A percentile compares a stretch with the other conserved stretches of the same genome.
phyloP scores from a whole-genome alignment of 805 yeast genomes.

The Ogataea angusta region DNA sequence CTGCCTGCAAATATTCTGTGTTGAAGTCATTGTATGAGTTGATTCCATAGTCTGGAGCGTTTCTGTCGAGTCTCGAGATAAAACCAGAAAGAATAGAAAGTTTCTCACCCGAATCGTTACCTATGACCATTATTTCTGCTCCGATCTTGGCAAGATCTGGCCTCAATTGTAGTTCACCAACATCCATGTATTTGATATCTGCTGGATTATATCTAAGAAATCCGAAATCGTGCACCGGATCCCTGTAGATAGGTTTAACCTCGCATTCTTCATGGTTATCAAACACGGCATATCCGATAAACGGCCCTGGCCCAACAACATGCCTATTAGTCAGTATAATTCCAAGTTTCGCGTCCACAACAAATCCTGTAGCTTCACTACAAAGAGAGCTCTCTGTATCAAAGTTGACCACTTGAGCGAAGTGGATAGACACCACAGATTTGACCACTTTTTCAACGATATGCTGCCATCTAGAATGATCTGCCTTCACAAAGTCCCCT shows the following conservation, averaged over 20 bases:
- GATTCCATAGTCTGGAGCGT: constrained; percentile 91
- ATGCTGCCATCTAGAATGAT: constrained; percentile 62
- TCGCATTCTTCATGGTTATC: constrained; percentile 93
- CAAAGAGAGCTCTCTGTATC: constrained; percentile 81
- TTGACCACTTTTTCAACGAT: constrained; percentile 80
- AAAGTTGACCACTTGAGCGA: constrained; percentile 80
- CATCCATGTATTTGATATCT: constrained; percentile 67
- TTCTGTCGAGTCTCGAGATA: constrained; percentile 80
- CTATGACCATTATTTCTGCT: constrained; percentile 88
- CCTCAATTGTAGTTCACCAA: constrained; percentile 60
- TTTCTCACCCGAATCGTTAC: constrained; percentile 96
- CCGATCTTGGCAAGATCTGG: constrained; percentile 92
- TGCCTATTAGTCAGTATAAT: constrained; percentile 89
- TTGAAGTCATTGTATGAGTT: constrained; percentile 89
- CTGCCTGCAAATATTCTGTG: constrained; percentile 92
- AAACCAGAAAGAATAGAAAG: constrained; percentile 85
- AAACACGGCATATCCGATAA: constrained; percentile 85
- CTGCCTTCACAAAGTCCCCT: constrained; percentile 5
- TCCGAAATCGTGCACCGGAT: constrained; percentile 95
- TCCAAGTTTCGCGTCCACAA: constrained; percentile 79
- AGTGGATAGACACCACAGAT: constrained; percentile 85
- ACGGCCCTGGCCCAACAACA: constrained; percentile 95
- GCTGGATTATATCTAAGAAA: constrained; percentile 75
- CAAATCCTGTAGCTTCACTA: constrained; percentile 93
- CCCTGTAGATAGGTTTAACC: constrained; percentile 82